Percentiles rank a stretch among this genome's conserved stretches.
Conservation (phyloP, 345 rosid species). For the Cardamine resedifolia region DNA sequence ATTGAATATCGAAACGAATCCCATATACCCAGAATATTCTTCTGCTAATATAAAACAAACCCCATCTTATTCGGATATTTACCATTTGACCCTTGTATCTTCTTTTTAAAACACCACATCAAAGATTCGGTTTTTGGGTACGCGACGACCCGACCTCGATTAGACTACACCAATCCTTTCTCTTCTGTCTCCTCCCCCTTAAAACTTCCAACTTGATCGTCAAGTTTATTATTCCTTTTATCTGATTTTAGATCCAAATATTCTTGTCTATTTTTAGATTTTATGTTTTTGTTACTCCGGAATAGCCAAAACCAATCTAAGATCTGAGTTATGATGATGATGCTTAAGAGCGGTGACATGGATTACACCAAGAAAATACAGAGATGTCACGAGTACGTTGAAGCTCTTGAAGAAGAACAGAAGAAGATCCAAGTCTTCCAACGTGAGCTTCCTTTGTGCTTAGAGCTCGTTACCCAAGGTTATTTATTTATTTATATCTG, state of each 20-base stretch:
- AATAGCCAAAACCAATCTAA: not conserved
- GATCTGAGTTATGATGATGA: slow-evolving; percentile 3
- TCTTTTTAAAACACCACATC: not conserved
- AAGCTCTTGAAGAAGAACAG: slow-evolving; percentile 71
- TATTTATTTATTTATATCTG: not conserved
- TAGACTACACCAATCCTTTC: not conserved
- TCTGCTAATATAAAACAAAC: not conserved
- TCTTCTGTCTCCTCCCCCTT: not conserved
- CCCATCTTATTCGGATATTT: not conserved
- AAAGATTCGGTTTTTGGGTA: slow-evolving; percentile 31
- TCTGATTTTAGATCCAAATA: slow-evolving; percentile 57
- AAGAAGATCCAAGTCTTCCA: slow-evolving; percentile 83
- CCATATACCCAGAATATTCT: slow-evolving; percentile 23
- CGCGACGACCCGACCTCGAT: slow-evolving; percentile 39
- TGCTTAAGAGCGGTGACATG: too few relatives aligned
- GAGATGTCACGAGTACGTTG: slow-evolving; percentile 53
- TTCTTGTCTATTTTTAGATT: slow-evolving; percentile 23
- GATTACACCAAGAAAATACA: slow-evolving; percentile 54
- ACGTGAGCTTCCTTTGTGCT: slow-evolving; percentile 88
- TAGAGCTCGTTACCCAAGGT: slow-evolving; percentile 89
- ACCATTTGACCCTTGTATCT: slow-evolving; percentile 2
- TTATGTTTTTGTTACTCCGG: not conserved
- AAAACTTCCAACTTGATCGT: slow-evolving; percentile 12
- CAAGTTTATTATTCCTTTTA: slow-evolving; percentile 51
- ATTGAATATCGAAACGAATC: slow-evolving; percentile 7